These are phyloP conservation scores for Penicillium angulare DNA, from an alignment of 495 filamentous ascomycete genomes.

Conservation along the genomic window DNA sequence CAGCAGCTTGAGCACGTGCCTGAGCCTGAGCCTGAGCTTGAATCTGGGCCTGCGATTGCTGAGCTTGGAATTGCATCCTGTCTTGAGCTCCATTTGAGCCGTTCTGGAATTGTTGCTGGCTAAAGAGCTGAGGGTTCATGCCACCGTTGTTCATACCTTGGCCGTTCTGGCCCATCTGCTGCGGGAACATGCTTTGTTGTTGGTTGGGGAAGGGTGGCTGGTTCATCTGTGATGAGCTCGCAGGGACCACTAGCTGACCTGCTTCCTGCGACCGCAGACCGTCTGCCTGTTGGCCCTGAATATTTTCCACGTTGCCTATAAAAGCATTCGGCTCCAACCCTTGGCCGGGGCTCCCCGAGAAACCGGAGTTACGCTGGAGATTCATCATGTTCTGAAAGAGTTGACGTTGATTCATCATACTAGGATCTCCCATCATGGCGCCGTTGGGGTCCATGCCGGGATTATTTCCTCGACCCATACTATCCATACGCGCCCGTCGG, in stretches of 20 bases:
- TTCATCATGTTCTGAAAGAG: slow-evolving; percentile 46
- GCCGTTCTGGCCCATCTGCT: slow-evolving; percentile 33
- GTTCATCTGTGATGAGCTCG: slow-evolving; percentile 54
- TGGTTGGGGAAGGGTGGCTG: slow-evolving; percentile 34
- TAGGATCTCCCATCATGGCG: slow-evolving; percentile 36
- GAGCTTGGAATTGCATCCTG: slow-evolving; percentile 35
- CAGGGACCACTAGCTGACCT: slow-evolving; percentile 65
- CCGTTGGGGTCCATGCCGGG: slow-evolving; percentile 29
- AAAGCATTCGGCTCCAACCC: slow-evolving; percentile 47
- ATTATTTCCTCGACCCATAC: slow-evolving; percentile 32
- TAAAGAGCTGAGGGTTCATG: slow-evolving; percentile 41
- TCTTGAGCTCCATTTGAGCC: slow-evolving; percentile 40
- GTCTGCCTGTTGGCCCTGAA: slow-evolving; percentile 61
- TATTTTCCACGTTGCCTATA: slow-evolving; percentile 52
- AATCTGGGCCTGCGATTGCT: slow-evolving; percentile 37
- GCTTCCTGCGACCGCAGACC: slow-evolving; percentile 62
- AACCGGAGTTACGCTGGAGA: slow-evolving; percentile 39
- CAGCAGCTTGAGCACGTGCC: slow-evolving; percentile 40
- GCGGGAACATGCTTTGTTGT: slow-evolving; percentile 40
- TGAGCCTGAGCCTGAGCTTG: slow-evolving; percentile 45
- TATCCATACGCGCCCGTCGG: slow-evolving; percentile 34
- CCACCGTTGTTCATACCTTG: slow-evolving; percentile 42
- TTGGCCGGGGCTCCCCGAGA: slow-evolving; percentile 36
- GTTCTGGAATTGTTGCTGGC: slow-evolving; percentile 42
- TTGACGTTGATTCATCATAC: slow-evolving; percentile 44